Percentiles rank a stretch among this genome's conserved stretches.
These are phyloP conservation scores for Davidsoniella neocaledoniae DNA, from an alignment of 2,329 filamentous ascomycete species.

Conservation along the genomic window DNA sequence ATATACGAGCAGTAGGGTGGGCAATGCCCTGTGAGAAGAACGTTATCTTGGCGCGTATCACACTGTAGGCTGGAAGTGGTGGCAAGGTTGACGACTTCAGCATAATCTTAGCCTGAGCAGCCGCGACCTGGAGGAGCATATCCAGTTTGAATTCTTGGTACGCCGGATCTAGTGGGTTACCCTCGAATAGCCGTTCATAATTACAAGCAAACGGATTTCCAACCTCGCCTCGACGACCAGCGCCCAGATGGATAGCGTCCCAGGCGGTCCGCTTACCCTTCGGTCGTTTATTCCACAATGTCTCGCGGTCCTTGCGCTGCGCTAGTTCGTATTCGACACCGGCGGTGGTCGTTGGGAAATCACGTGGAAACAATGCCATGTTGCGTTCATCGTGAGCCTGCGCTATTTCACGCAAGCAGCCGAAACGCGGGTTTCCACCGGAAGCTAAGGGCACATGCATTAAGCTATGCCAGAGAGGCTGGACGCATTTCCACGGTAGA, in stretches of 20 bases:
- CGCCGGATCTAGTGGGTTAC: slow-evolving; percentile 7
- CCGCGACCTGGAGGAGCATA: slow-evolving; percentile 11
- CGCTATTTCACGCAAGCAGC: slow-evolving; percentile 60
- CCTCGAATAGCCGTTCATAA: slow-evolving; percentile 50
- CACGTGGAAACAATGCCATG: slow-evolving; percentile 69
- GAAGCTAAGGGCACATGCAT: slow-evolving; percentile 68
- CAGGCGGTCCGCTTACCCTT: slow-evolving; percentile 69
- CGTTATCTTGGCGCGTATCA: slow-evolving; percentile 48
- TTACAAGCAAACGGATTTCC: slow-evolving; percentile 72
- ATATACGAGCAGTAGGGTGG: slow-evolving; percentile 60
- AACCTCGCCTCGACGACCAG: slow-evolving; percentile 61
- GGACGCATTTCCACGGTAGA: slow-evolving; percentile 79
- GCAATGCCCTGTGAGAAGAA: slow-evolving; percentile 56
- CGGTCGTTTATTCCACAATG: slow-evolving; percentile 35
- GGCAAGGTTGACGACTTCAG: slow-evolving; percentile 6
- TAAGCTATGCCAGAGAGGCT: slow-evolving; percentile 69
- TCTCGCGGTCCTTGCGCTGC: slow-evolving; percentile 35
- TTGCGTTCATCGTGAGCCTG: slow-evolving; percentile 71
- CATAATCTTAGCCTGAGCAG: slow-evolving; percentile 14
- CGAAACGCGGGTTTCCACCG: slow-evolving; percentile 67
- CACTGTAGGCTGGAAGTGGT: slow-evolving; percentile 13
- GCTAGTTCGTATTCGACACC: slow-evolving; percentile 63
- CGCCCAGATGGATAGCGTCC: slow-evolving; percentile 56
- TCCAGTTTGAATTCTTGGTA: slow-evolving; percentile 6
- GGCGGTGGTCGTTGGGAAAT: slow-evolving; percentile 63